Percentiles rank a stretch among this genome's conserved stretches.
Evolutionary conservation across 345 rosid species (phyloP).

Genomic region (Balakata baccata): DNA sequence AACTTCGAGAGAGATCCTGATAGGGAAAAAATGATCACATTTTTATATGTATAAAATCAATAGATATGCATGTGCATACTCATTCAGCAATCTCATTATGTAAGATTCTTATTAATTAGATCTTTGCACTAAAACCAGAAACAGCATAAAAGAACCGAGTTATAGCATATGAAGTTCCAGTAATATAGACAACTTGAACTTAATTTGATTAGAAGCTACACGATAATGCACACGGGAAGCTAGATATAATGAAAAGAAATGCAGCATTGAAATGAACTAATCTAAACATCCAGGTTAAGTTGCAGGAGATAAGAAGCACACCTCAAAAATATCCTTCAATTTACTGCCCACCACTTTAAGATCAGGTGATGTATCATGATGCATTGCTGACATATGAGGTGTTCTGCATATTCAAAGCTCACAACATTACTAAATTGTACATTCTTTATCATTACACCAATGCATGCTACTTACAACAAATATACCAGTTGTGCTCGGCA

Average conservation of each 20-base stretch:
- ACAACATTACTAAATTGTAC: background rate
- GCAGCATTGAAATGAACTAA: background rate
- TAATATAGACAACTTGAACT: background rate
- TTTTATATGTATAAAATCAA: background rate
- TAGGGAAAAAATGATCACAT: background rate
- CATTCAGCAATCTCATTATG: background rate
- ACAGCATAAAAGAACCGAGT: background rate
- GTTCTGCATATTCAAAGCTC: slow-evolving; percentile 47
- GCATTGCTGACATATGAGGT: slow-evolving; percentile 76
- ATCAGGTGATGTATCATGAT: slow-evolving; percentile 64
- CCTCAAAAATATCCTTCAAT: slow-evolving; percentile 63
- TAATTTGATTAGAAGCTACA: background rate
- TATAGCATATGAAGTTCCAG: background rate
- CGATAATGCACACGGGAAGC: background rate
- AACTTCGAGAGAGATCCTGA: background rate
- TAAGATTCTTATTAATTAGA: background rate
- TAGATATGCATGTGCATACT: background rate
- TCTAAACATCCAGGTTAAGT: background rate
- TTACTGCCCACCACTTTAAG: slow-evolving; percentile 61
- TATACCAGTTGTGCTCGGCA: background rate
- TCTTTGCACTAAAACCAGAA: background rate
- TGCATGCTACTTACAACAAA: background rate
- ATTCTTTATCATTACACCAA: background rate
- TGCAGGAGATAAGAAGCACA: slow-evolving; percentile 22
- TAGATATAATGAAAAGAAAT: background rate